Evolutionary conservation across 106 monocot species (phyloP).

Genomic region (Platanthera guangdongensis): DNA sequence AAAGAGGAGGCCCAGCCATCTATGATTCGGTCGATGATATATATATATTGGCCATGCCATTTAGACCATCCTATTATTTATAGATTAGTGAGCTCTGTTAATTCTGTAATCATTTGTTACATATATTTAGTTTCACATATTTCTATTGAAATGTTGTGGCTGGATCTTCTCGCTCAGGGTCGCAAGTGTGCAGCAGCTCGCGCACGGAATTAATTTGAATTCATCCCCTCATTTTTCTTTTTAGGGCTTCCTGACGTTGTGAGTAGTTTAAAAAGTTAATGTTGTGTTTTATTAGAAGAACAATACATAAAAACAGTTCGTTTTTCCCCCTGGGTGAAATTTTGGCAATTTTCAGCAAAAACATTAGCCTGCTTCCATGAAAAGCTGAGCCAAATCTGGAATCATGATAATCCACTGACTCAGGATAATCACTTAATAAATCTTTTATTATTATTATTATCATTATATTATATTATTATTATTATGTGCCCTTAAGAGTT

Average conservation of each 20-base stretch:
- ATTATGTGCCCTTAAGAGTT: no score
- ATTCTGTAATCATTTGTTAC: neutral
- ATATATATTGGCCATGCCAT: neutral
- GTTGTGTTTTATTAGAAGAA: neutral
- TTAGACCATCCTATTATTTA: neutral
- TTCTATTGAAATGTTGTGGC: neutral
- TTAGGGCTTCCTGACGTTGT: neutral
- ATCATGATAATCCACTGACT: neutral
- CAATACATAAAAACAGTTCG: neutral
- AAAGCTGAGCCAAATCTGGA: neutral
- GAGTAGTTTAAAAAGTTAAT: neutral
- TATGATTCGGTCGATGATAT: conserved; percentile 31
- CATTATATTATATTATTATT: no score
- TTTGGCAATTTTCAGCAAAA: neutral
- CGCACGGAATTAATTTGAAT: neutral
- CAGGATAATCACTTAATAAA: no score
- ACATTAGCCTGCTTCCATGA: neutral
- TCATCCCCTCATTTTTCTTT: neutral
- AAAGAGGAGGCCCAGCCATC: conserved; percentile 76
- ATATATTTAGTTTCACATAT: neutral
- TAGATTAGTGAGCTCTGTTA: neutral
- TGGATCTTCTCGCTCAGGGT: neutral
- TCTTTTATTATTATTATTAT: no score
- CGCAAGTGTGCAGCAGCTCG: neutral
- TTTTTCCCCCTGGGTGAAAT: neutral